Evolutionary conservation across 345 rosid genomes (phyloP), one percentile per base, ranked within the genome.

Genomic region (Euphorbia peplus): DNA sequence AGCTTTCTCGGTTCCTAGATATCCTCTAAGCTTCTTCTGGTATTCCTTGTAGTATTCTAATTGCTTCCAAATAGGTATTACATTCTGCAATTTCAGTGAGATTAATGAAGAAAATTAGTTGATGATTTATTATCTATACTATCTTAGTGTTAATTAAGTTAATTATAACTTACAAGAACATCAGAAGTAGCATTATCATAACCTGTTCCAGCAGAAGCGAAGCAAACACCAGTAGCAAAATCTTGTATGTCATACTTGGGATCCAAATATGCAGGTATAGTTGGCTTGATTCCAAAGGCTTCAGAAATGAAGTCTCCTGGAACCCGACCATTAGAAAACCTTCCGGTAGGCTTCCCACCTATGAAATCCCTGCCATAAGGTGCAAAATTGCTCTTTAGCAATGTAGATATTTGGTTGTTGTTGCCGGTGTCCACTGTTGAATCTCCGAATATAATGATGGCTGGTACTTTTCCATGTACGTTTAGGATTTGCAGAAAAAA

Each of bases 401-500:
- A 2, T 58, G 72, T 68, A 19, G 56, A 3, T 42, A 58, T 41
- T 3, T 42, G 24, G 62, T 68, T 59, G 54, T 58, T 68, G 72
- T 68, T 68, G 13, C 72, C 72, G 19, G 72, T 44, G 8, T 68
- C 72, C 30, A 68, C 72, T 0, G 72, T 9, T 16, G 72, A 68
- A 55, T 68, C 72, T 22, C 72, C 64, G 21, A 68, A 68, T 54
- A 68, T 63, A 44, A 68, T 46, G 22, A 68, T 44, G 56, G 72
- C 72, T 21, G 64, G 57, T 42, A 68, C 72, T 58, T 46, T 68
- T 68, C 64, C 72, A 25, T 42, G 37, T 30, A 72, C 64, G 52
- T 58, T 52, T 28, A 60, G 75, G 55, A 80, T 53, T 70, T 77
- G 83, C 73, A 58, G 62, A 4, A 84, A 73, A 42, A 83, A 61